Evolutionary conservation across 2,329 filamentous ascomycete species (phyloP).

Genomic region (Tetracladium maxilliforme): DNA sequence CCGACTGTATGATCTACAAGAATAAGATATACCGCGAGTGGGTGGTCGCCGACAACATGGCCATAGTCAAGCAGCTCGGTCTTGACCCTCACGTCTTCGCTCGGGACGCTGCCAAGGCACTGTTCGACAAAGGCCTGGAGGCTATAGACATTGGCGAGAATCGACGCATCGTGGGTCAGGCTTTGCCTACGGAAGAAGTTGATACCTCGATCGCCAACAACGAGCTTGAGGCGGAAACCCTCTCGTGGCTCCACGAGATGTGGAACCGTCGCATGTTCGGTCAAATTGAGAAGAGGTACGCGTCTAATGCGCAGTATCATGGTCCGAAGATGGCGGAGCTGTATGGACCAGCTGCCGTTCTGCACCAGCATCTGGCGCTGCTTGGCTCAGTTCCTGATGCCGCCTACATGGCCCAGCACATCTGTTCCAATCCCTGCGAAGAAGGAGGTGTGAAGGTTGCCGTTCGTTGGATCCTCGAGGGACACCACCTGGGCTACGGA

Average conservation of each 20-base stretch:
- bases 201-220: slow-evolving; percentile 2
- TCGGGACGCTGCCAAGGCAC: slow-evolving; percentile 1
- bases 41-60: slow-evolving; percentile 4
- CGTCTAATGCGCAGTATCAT: slow-evolving; percentile 1
- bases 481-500: slow-evolving; percentile 2
- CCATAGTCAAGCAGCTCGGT: slow-evolving; percentile 2
- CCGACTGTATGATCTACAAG: slow-evolving; percentile 4
- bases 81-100: slow-evolving; percentile 1
- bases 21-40: slow-evolving; percentile 4
- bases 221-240: slow-evolving; percentile 1
- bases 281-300: slow-evolving; percentile 1
- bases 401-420: slow-evolving; percentile 2
- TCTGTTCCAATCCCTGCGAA: slow-evolving; percentile 2
- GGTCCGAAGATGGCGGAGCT: slow-evolving; percentile 3
- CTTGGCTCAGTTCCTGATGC: slow-evolving; percentile 1
- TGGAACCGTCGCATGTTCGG: slow-evolving; percentile 2
- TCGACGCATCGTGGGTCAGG: slow-evolving; percentile 1
- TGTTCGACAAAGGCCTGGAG: slow-evolving; percentile 1
- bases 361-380: slow-evolving; percentile 2
- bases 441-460: slow-evolving; percentile 3
- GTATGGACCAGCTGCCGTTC: slow-evolving; percentile 2
- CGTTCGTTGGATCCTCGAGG: slow-evolving; percentile 2
- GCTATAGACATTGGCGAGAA: slow-evolving; percentile 2
- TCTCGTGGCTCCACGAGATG: slow-evolving; percentile 1
- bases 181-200: background rate